Conservation (phyloP, 148 eudicot species). For the Simmondsia chinensis region DNA sequence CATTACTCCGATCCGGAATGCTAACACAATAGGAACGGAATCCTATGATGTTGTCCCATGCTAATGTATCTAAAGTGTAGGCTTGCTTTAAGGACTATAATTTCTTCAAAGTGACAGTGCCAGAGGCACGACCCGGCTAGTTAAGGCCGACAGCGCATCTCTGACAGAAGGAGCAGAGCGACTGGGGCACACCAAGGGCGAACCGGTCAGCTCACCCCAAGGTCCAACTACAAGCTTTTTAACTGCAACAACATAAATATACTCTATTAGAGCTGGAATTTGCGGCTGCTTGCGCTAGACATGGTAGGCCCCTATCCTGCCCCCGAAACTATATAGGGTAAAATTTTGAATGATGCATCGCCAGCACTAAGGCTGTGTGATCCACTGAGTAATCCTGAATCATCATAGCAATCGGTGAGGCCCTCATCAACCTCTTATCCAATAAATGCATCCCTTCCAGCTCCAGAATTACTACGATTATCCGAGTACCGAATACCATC, state of each 20-base stretch:
- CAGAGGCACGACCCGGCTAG: background rate
- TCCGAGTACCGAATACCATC: too few species aligned
- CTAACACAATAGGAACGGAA: too few species aligned
- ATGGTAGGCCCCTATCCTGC: too few species aligned
- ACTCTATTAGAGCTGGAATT: conserved; percentile 3
- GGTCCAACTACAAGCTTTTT: conserved; percentile 2
- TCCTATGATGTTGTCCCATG: too few species aligned
- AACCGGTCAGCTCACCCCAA: background rate
- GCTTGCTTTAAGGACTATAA: background rate
- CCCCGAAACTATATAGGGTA: conserved; percentile 8
- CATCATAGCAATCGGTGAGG: conserved; percentile 10
- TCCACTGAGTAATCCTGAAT: conserved; percentile 15
- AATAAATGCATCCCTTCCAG: too few species aligned
- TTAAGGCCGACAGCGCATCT: background rate
- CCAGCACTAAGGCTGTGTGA: conserved; percentile 6
- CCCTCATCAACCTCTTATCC: conserved; percentile 3
- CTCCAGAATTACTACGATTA: too few species aligned
- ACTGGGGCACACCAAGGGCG: background rate
- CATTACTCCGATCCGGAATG: conserved; percentile 4
- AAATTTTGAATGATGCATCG: conserved; percentile 11
- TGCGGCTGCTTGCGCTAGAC: too few species aligned
- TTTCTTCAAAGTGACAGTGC: background rate
- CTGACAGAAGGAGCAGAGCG: background rate
- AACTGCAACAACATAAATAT: conserved; percentile 1
- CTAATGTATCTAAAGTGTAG: too few species aligned